A percentile compares a stretch with the other conserved stretches of the same genome.
Evolutionary conservation across 2,329 filamentous ascomycete genomes (phyloP).

Genomic region (Blastomyces parvus): DNA sequence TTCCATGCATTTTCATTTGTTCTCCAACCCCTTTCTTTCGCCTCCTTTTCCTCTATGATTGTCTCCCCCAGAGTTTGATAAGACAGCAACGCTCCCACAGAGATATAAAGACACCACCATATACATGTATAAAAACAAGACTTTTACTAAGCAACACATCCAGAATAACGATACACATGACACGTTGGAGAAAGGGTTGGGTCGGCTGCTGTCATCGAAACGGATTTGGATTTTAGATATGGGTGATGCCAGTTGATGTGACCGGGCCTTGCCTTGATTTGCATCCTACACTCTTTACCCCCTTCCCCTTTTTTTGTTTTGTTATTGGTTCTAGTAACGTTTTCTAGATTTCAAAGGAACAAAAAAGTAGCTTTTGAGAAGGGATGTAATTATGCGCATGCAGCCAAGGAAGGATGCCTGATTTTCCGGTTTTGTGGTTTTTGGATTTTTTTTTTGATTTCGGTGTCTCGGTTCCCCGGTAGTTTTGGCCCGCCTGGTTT

Average conservation of each 20-base stretch:
- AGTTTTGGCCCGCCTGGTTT: neutral
- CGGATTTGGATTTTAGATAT: neutral
- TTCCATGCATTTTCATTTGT: neutral
- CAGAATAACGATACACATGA: slow-evolving; percentile 12
- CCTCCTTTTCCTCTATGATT: neutral
- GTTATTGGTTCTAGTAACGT: neutral
- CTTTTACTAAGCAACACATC: slow-evolving; percentile 8
- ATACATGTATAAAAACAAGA: slow-evolving; percentile 5
- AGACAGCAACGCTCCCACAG: neutral
- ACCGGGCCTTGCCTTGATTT: neutral
- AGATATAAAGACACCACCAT: slow-evolving; percentile 4
- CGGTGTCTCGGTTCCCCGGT: neutral
- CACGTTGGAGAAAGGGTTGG: neutral
- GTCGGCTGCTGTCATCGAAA: neutral
- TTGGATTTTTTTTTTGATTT: neutral
- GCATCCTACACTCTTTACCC: neutral
- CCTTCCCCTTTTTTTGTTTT: neutral
- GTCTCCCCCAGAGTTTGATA: neutral
- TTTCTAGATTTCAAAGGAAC: slow-evolving; percentile 1
- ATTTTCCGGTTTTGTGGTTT: neutral
- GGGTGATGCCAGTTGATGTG: neutral
- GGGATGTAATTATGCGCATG: neutral
- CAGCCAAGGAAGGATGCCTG: neutral
- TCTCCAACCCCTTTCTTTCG: neutral
- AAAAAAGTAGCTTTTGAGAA: neutral